Conservation (phyloP, 768 basidiomycete species). For the Sporobolomyces roseus region DNA sequence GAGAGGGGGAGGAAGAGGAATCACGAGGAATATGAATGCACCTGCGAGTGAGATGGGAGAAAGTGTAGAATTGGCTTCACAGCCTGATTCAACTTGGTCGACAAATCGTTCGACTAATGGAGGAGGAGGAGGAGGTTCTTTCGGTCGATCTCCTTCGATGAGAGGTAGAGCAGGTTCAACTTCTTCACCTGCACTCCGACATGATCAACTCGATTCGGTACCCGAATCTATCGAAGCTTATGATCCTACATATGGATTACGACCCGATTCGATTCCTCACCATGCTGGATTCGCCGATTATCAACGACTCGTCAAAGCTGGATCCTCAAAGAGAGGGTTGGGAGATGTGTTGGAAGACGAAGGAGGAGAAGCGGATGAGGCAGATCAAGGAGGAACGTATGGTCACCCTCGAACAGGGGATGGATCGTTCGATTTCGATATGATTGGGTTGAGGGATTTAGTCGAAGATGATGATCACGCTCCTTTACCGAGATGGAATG, state of each 20-base stretch:
- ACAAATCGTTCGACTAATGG: neutral
- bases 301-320: conserved; percentile 59
- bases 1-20: neutral
- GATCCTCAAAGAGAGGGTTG: conserved; percentile 47
- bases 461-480: conserved; percentile 34
- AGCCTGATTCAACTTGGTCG: conserved; percentile 36
- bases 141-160: neutral
- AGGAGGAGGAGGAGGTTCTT: conserved; percentile 11
- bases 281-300: conserved; percentile 79
- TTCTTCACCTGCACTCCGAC: conserved; percentile 8
- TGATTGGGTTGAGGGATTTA: conserved; percentile 45
- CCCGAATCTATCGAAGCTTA: conserved; percentile 72
- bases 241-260: conserved; percentile 92
- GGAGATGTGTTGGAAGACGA: conserved; percentile 44
- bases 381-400: neutral
- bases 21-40: conserved; percentile 17
- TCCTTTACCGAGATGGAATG: too few relatives aligned
- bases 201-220: conserved; percentile 49
- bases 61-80: conserved; percentile 23
- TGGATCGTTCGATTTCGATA: conserved; percentile 48
- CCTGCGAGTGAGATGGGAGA: conserved; percentile 30
- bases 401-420: neutral
- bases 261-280: conserved; percentile 81
- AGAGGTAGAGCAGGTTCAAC: neutral
- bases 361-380: too few relatives aligned